phyloP scores from a whole-genome alignment of 495 filamentous ascomycete species.

The Hyaloscypha variabilis region DNA sequence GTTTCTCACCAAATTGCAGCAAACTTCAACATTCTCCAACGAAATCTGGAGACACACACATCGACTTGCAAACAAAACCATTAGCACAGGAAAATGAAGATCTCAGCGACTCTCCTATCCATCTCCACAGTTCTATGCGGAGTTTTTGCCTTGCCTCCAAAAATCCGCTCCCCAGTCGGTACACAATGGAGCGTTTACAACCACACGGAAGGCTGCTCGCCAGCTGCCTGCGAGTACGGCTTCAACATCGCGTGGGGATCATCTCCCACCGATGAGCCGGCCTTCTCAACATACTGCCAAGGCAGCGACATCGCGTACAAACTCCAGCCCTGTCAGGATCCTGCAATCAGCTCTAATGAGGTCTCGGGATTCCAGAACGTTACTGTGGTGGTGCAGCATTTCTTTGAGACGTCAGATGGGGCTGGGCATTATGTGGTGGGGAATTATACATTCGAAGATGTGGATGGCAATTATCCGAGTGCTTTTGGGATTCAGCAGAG shows the following conservation, averaged over 20 bases:
- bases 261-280: constrained; percentile 4
- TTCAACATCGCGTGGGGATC: not conserved
- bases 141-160: not conserved
- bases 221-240: constrained; percentile 4
- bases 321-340: constrained; percentile 1
- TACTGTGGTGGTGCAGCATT: constrained; percentile 7
- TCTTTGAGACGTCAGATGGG: constrained; percentile 3
- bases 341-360: constrained; percentile 5
- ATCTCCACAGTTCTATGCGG: not conserved
- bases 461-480: not conserved
- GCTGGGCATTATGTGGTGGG: not conserved
- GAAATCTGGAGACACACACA: not conserved
- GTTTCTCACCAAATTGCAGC: not conserved
- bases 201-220: constrained; percentile 13
- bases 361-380: not conserved
- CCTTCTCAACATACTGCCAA: constrained; percentile 10
- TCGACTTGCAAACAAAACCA: too few species aligned
- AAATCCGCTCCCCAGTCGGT: not conserved
- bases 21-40: not conserved
- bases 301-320: not conserved
- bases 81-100: not conserved
- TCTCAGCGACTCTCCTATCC: not conserved
- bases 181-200: not conserved
- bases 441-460: constrained; percentile 3
- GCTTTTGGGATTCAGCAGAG: not conserved